Evolutionary conservation across 2,329 filamentous ascomycete species (phyloP).

Genomic region (Fusarium sp.): DNA sequence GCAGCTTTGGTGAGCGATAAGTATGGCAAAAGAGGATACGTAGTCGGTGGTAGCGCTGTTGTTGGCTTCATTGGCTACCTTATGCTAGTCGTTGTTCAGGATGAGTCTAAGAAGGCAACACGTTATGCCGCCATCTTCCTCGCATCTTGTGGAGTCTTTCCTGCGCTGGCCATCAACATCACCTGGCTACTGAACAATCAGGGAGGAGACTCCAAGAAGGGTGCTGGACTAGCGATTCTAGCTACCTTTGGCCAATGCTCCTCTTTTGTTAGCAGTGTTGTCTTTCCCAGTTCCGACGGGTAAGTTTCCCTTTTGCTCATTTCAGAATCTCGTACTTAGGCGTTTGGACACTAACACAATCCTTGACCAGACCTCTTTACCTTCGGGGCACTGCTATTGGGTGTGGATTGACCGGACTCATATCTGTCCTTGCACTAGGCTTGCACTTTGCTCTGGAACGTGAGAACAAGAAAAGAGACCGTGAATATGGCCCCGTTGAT

Average conservation of each 20-base stretch:
- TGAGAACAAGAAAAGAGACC: slow-evolving; percentile 7
- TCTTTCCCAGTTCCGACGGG: slow-evolving; percentile 15
- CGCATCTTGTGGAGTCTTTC: slow-evolving; percentile 5
- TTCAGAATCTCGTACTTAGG: neutral
- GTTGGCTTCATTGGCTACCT: slow-evolving; percentile 14
- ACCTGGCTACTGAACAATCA: slow-evolving; percentile 30
- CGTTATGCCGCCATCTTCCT: slow-evolving; percentile 18
- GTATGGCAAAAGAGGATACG: slow-evolving; percentile 2
- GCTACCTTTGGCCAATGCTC: slow-evolving; percentile 17
- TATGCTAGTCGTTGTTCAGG: slow-evolving; percentile 1
- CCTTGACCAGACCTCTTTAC: slow-evolving; percentile 8
- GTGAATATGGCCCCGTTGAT: slow-evolving; percentile 12
- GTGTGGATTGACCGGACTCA: slow-evolving; percentile 1
- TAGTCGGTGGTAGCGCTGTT: neutral
- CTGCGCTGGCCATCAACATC: slow-evolving; percentile 14
- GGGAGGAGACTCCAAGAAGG: slow-evolving; percentile 17
- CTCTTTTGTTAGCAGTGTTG: slow-evolving; percentile 10
- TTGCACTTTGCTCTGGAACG: slow-evolving; percentile 5
- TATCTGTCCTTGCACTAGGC: slow-evolving; percentile 6
- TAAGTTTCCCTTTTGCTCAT: neutral
- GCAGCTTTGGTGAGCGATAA: slow-evolving; percentile 12
- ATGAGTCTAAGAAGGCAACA: neutral
- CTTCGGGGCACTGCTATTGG: slow-evolving; percentile 10
- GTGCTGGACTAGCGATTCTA: neutral
- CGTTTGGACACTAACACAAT: neutral